phyloP scores from a whole-genome alignment of 768 basidiomycete genomes.

The Postia placenta region DNA sequence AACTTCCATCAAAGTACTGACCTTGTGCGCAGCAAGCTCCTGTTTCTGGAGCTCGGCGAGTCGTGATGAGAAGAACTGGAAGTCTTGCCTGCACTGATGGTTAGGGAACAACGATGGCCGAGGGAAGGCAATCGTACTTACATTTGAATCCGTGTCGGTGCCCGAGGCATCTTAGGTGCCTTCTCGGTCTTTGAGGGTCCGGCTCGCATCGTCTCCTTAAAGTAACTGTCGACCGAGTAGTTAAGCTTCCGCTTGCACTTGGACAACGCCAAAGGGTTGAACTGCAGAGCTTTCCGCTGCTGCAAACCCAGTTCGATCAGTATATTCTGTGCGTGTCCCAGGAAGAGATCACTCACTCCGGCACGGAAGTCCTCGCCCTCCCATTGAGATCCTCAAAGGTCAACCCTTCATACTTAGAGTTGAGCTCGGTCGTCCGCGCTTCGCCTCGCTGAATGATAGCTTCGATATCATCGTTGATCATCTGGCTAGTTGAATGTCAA shows the following conservation, averaged over 20 bases:
- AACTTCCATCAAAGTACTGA: conserved; percentile 23
- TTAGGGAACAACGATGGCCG: background rate
- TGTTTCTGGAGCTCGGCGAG: conserved; percentile 80
- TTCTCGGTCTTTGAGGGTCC: conserved; percentile 78
- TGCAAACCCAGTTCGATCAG: too few relatives aligned
- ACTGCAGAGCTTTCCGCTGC: conserved; percentile 62
- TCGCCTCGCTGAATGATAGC: conserved; percentile 90
- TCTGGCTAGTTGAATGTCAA: conserved; percentile 35
- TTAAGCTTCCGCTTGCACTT: conserved; percentile 93
- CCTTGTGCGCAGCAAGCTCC: conserved; percentile 79
- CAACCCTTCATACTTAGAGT: conserved; percentile 86
- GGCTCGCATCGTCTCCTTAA: conserved; percentile 83
- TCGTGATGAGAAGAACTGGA: conserved; percentile 90
- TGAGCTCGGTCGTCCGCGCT: conserved; percentile 82
- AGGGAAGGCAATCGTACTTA: conserved; percentile 38
- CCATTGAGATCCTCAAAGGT: conserved; percentile 94
- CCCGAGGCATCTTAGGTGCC: conserved; percentile 73
- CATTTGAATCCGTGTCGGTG: conserved; percentile 85
- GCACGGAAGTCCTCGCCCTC: conserved; percentile 89
- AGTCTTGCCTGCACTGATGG: conserved; percentile 64
- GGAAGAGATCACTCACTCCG: conserved; percentile 46
- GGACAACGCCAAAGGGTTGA: conserved; percentile 79
- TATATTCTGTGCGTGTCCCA: too few relatives aligned
- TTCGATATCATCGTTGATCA: conserved; percentile 89
- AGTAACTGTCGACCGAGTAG: conserved; percentile 93